Conservation (phyloP, 225 moss, liverwort and hornwort genomes). For the Anthoceros angustus region DNA sequence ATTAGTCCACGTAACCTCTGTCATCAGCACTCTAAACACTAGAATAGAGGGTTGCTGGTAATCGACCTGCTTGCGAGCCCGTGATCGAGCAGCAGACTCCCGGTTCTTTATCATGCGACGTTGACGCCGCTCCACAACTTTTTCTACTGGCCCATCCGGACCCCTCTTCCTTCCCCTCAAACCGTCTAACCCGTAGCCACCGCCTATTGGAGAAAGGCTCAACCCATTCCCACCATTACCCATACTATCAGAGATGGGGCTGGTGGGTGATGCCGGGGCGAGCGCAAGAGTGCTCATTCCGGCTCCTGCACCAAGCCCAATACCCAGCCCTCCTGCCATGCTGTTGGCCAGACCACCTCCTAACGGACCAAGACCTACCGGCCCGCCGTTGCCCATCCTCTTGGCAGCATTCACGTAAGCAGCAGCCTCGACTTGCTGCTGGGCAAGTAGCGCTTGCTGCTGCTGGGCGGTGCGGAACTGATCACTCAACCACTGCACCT, state of each 20-base stretch:
- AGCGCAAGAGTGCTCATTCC: conserved; percentile 59
- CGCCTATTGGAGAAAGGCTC: conserved; percentile 56
- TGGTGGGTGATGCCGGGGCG: conserved; percentile 60
- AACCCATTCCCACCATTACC: conserved; percentile 40
- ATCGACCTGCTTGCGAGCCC: conserved; percentile 85
- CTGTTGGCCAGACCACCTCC: conserved; percentile 12
- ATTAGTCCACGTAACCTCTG: not conserved
- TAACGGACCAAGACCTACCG: conserved; percentile 27
- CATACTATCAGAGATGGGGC: conserved; percentile 59
- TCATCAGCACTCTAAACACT: not conserved
- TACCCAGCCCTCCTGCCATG: conserved; percentile 60
- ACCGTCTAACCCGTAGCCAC: conserved; percentile 50
- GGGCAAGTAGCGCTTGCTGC: conserved; percentile 40
- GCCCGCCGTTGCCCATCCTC: conserved; percentile 61
- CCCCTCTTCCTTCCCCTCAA: conserved; percentile 73
- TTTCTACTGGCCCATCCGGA: conserved; percentile 72
- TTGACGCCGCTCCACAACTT: conserved; percentile 79
- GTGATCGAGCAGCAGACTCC: conserved; percentile 88
- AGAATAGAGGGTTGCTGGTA: not conserved
- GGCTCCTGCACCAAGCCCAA: conserved; percentile 39
- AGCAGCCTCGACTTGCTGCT: conserved; percentile 26
- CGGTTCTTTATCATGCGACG: conserved; percentile 95
- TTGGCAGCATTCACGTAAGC: conserved; percentile 44
- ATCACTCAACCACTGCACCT: conserved; percentile 15
- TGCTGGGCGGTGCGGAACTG: conserved; percentile 54